Conservation (phyloP, 2,329 filamentous ascomycete genomes). For the Botryotinia convoluta region DNA sequence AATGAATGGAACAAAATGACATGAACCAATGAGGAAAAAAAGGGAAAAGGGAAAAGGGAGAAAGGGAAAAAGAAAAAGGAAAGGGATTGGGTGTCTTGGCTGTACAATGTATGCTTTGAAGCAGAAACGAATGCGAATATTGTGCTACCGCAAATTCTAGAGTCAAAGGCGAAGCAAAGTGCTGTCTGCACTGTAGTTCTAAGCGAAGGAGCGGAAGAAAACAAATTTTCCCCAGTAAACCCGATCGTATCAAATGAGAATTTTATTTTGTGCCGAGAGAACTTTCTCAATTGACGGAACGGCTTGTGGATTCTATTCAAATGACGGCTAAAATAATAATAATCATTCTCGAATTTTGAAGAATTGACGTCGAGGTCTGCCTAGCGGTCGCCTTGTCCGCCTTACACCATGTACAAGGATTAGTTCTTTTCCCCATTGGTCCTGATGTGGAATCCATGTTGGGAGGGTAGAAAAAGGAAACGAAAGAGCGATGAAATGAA, state of each 20-base stretch:
- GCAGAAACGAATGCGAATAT: not conserved
- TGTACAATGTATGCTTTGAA: not conserved
- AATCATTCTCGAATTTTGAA: not conserved
- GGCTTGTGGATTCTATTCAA: not conserved
- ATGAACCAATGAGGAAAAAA: not conserved
- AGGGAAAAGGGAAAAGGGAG: not conserved
- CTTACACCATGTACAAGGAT: constrained; percentile 14
- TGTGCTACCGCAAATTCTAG: not conserved
- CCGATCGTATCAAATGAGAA: not conserved
- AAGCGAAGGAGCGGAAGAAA: not conserved
- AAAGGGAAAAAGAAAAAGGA: not conserved
- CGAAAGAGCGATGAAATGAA: not conserved
- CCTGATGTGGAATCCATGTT: not conserved
- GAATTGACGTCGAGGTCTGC: constrained; percentile 23
- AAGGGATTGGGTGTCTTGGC: not conserved
- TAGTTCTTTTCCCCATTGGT: not conserved
- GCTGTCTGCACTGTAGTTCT: not conserved
- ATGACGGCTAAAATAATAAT: not conserved
- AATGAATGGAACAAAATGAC: not conserved
- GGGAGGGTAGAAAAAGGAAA: not conserved
- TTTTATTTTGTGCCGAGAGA: not conserved
- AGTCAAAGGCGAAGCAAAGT: not conserved
- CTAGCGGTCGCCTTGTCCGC: constrained; percentile 29
- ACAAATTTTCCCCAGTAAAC: not conserved
- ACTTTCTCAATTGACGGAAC: not conserved